phyloP scores from a whole-genome alignment of 257 asterid genomes.

The Nicotiana knightiana region DNA sequence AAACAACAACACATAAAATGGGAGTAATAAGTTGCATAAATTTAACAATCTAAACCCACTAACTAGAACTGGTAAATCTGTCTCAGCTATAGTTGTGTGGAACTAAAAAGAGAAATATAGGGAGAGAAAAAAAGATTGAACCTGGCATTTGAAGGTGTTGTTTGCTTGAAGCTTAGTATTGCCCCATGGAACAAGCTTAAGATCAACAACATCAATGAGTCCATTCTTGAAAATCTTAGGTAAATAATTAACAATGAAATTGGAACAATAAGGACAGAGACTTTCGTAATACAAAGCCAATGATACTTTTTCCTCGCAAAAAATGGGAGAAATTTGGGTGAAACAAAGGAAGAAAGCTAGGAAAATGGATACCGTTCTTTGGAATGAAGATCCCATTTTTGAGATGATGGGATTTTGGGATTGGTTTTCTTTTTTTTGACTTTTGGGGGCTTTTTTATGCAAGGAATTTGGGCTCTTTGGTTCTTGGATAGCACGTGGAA shows the following conservation, averaged over 20 bases:
- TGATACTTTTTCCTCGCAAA: background rate
- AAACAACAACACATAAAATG: no score
- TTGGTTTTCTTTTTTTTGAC: background rate
- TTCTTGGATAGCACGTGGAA: background rate
- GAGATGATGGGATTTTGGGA: background rate
- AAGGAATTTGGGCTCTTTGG: background rate
- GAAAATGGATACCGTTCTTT: background rate
- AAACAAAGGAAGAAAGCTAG: background rate
- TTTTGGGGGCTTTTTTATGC: background rate
- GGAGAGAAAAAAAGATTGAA: background rate
- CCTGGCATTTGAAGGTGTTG: conserved; percentile 41
- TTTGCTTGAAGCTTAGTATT: conserved; percentile 31
- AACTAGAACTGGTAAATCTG: no score
- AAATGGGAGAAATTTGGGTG: background rate
- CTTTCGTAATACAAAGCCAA: conserved; percentile 37
- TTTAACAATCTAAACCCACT: no score
- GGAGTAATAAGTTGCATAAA: no score
- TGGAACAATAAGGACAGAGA: conserved; percentile 43
- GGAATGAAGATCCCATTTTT: background rate
- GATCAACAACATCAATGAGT: conserved; percentile 26
- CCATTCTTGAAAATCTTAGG: conserved; percentile 31
- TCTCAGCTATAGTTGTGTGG: no score
- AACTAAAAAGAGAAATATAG: background rate
- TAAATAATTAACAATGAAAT: conserved; percentile 27
- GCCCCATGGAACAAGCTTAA: conserved; percentile 44